phyloP scores from a whole-genome alignment of 1,284 basidiomycete species.

The Athelia sp. region DNA sequence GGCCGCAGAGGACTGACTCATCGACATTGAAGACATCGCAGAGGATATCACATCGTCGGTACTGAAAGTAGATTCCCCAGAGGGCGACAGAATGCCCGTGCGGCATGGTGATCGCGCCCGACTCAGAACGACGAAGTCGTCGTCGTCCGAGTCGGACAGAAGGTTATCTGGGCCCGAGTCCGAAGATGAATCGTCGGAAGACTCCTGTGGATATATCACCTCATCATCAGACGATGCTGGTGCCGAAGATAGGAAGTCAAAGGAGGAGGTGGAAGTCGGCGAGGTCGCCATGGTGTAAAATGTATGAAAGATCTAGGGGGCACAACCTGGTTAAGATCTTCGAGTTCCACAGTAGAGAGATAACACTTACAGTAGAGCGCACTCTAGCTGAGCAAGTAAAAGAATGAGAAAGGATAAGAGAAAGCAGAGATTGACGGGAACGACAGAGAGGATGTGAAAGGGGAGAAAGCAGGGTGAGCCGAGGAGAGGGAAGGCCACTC shows the following conservation, averaged over 20 bases:
- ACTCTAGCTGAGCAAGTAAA: too few species aligned
- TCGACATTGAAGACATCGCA: neutral
- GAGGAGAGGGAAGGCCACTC: too few species aligned
- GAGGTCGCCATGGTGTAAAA: slow-evolving; percentile 6
- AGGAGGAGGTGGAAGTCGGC: slow-evolving; percentile 19
- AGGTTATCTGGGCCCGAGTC: slow-evolving; percentile 15
- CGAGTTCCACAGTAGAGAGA: too few species aligned
- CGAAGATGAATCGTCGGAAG: slow-evolving; percentile 15
- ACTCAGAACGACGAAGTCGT: slow-evolving; percentile 40
- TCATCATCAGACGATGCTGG: slow-evolving; percentile 44
- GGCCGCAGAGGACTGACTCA: neutral
- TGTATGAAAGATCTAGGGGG: neutral
- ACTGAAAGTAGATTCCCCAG: too few species aligned
- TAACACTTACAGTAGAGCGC: too few species aligned
- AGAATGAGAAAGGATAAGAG: too few species aligned
- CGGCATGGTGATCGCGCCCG: slow-evolving; percentile 19
- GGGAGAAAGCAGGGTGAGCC: too few species aligned
- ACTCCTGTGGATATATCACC: slow-evolving; percentile 38
- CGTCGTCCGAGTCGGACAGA: slow-evolving; percentile 22
- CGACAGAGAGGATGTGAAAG: too few species aligned
- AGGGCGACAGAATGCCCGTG: slow-evolving; percentile 3
- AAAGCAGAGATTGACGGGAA: too few species aligned
- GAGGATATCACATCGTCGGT: too few species aligned
- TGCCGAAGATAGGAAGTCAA: slow-evolving; percentile 23
- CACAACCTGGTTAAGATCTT: neutral